Conservation (phyloP, 305 asterid species). For the Solanum hybrid region DNA sequence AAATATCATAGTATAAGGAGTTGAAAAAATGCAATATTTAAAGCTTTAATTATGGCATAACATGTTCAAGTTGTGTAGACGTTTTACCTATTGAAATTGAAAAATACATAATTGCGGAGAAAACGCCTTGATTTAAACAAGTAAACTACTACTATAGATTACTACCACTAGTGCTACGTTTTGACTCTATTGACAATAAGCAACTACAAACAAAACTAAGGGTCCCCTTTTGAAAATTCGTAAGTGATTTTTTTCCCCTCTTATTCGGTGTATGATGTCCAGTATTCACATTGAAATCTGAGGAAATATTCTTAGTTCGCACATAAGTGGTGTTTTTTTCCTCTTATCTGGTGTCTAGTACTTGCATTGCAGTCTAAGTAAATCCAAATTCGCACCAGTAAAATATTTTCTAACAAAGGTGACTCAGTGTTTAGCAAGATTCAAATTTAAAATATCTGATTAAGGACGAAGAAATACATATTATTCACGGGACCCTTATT, state of each 20-base stretch:
- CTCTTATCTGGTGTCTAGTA: too few relatives aligned
- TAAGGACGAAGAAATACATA: too few relatives aligned
- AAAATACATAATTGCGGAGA: not conserved
- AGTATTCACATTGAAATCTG: not conserved
- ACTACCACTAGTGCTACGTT: not conserved
- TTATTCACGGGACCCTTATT: not conserved
- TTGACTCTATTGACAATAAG: not conserved
- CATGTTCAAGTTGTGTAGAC: not conserved
- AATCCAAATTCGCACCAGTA: fast-evolving
- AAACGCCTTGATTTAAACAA: not conserved
- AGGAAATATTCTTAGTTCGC: not conserved
- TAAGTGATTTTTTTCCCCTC: too few relatives aligned
- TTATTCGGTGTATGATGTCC: too few relatives aligned
- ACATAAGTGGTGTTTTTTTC: not conserved
- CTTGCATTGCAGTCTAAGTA: too few relatives aligned
- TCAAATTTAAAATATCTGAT: too few relatives aligned
- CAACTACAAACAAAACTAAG: not conserved
- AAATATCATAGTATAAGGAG: not conserved
- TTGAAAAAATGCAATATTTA: not conserved
- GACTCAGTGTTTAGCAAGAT: not conserved
- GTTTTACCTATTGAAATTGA: not conserved
- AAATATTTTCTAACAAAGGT: fast-evolving
- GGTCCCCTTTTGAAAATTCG: not conserved
- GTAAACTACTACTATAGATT: not conserved
- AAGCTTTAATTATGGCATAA: not conserved